Conservation (phyloP, 768 basidiomycete species). For the Termitomyces sp. region DNA sequence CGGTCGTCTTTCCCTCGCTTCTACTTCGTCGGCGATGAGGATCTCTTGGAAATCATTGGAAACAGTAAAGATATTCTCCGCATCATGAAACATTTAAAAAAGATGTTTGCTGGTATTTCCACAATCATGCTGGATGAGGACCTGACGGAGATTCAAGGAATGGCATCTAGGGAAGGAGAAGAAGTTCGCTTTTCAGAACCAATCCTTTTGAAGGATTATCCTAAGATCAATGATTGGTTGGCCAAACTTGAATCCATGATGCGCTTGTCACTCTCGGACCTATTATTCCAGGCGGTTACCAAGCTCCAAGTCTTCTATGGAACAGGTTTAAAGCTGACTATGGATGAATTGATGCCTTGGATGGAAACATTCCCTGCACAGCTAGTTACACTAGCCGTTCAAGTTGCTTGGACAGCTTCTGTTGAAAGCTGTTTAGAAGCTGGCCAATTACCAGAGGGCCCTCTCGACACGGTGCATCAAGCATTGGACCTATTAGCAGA, state of each 20-base stretch:
- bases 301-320: conserved; percentile 84
- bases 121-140: conserved; percentile 88
- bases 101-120: conserved; percentile 99
- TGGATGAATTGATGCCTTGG: conserved; percentile 80
- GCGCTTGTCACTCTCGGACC: conserved; percentile 81
- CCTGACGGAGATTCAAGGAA: conserved; percentile 82
- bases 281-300: conserved; percentile 74
- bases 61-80: conserved; percentile 98
- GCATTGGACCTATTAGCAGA: conserved; percentile 95
- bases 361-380: conserved; percentile 95
- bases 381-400: conserved; percentile 91
- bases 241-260: conserved; percentile 90
- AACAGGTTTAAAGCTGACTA: conserved; percentile 52
- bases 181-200: conserved; percentile 82
- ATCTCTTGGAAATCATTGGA: conserved; percentile 97
- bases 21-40: conserved; percentile 99
- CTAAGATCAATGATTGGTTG: conserved; percentile 99
- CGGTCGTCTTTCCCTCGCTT: conserved; percentile 98
- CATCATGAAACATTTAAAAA: conserved; percentile 99
- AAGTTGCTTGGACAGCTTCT: conserved; percentile 90
- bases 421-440: conserved; percentile 71
- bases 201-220: conserved; percentile 86
- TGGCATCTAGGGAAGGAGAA: conserved; percentile 96
- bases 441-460: conserved; percentile 50
- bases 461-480: conserved; percentile 74